Conservation (phyloP, 352 stramenopile species). For the Globisporangium heterothallicum region DNA sequence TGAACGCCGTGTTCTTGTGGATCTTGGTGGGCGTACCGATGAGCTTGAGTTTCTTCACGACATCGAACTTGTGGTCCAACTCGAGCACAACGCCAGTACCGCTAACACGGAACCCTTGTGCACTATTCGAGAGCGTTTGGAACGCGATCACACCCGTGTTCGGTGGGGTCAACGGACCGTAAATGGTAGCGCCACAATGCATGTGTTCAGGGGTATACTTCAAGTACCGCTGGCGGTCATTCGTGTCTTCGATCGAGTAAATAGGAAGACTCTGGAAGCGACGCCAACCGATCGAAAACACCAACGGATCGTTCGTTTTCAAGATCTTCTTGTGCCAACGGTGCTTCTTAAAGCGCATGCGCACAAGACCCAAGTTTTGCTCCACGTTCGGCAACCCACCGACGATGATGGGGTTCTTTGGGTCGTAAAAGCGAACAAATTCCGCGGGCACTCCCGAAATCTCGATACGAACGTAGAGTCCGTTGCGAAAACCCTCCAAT, state of each 20-base stretch:
- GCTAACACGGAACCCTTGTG: constrained; percentile 95
- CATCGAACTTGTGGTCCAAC: constrained; percentile 95
- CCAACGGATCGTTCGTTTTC: constrained; percentile 97
- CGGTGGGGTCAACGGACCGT: constrained; percentile 91
- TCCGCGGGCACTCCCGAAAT: constrained; percentile 92
- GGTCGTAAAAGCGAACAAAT: constrained; percentile 95
- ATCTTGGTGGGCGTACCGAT: constrained; percentile 98
- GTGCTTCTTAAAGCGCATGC: constrained; percentile 99
- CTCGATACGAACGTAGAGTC: constrained; percentile 96
- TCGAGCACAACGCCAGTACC: constrained; percentile 97
- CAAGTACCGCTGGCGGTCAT: constrained; percentile 93
- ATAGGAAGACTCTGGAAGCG: constrained; percentile 98
- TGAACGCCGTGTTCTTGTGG: constrained; percentile 99
- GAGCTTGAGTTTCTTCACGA: constrained; percentile 99
- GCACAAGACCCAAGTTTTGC: constrained; percentile 91
- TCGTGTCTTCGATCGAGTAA: constrained; percentile 98
- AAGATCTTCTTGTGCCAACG: constrained; percentile 98
- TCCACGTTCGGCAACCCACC: constrained; percentile 96
- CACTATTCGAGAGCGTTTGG: constrained; percentile 91
- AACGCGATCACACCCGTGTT: constrained; percentile 98
- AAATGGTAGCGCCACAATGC: constrained; percentile 98
- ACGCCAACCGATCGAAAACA: constrained; percentile 98
- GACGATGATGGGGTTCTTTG: constrained; percentile 85
- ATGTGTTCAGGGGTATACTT: constrained; percentile 99
- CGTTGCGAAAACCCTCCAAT: constrained; percentile 95